Percentiles rank a stretch among this genome's conserved stretches.
Evolutionary conservation across 139 green algal genomes (phyloP).

Genomic region (Chlorella sp.): DNA sequence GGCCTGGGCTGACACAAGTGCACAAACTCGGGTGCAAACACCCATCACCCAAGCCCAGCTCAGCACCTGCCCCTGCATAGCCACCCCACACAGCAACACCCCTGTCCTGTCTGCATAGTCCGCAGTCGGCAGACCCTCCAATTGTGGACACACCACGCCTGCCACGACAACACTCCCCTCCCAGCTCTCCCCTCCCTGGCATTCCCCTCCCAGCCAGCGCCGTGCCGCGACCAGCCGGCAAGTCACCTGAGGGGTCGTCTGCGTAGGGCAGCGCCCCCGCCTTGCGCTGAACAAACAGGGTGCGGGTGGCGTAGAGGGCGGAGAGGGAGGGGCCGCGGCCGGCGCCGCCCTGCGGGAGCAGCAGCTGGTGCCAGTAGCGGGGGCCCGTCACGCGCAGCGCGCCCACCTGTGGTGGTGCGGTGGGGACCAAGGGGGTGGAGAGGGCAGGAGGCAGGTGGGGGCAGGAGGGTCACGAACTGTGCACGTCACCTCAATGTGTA

Average conservation of each 20-base stretch:
- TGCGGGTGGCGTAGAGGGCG: conserved; percentile 44
- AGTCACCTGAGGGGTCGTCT: conserved; percentile 62
- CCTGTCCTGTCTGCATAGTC: no score
- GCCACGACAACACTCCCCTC: not conserved
- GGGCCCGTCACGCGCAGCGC: conserved; percentile 69
- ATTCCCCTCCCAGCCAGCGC: not conserved
- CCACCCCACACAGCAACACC: no score
- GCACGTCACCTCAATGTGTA: no score
- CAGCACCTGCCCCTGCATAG: no score
- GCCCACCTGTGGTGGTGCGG: conserved; percentile 49
- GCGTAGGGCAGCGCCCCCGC: conserved; percentile 68
- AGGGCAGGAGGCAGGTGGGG: no score
- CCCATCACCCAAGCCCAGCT: no score
- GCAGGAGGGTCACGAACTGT: no score
- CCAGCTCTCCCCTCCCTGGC: not conserved
- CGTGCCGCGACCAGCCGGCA: not conserved
- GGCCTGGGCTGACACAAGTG: no score
- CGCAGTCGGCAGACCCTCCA: no score
- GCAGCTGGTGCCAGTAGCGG: conserved; percentile 76
- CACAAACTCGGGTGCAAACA: no score
- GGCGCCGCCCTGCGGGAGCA: conserved; percentile 2
- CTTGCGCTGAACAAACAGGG: conserved; percentile 82
- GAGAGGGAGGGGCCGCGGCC: conserved; percentile 15
- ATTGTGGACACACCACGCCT: not conserved
- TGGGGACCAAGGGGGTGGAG: no score